Base-by-base conservation (phyloP, 2,329 filamentous ascomycete species). In the Blastomyces emzantsi region DNA sequence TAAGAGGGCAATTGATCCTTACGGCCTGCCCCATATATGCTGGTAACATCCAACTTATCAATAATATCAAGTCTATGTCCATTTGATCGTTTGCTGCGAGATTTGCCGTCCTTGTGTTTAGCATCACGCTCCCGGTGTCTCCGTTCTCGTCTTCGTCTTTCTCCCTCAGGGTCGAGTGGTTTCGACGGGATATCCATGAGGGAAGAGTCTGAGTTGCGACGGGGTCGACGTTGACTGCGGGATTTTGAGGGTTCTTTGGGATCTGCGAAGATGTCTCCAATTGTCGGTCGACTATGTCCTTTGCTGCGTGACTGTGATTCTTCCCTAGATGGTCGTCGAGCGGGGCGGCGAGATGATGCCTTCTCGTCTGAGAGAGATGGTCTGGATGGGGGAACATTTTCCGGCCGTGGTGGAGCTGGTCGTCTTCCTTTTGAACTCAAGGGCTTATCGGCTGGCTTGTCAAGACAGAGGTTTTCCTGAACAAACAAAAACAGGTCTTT, bases 1-100 rank as follows among this genome's bases (percentile, higher is more conserved):
- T 41, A 54, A 36, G 41, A 33, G 2, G 8, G 17, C 19, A n/a
- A 30, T 52, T 33, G 52, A 43, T 28, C 86, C 90, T 78, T 81
- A 95, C 91, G 80, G 77, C 93, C 92, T 70, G 89, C 90, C 64
- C 94, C 93, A 73, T 96, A 97, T 69, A 97, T 95, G 74, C 92
- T 92, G 4, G 92, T 97, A 66, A 94, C 92, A 79, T 97, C 94
- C 68, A 99, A 81, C 75, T 97, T 93, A 78, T 99, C 94, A 71
- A 99, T 97, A 56, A 97, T 84, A 74, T 99, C 94, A 67, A 97
- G 76, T 62, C 73, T 72, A 60, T 77, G 73, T 59, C 74, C 74
- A 64, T 74, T 75, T 62, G 75, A 75, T 64, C 75, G 76, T 25
- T 73, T 65, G 33, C 67, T 76, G 15, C 73, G 73, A 43, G 73